Percentiles rank a stretch among this genome's conserved stretches.
Conservation (phyloP, 2,329 filamentous ascomycete genomes). For the Trichoderma lentiforme region DNA sequence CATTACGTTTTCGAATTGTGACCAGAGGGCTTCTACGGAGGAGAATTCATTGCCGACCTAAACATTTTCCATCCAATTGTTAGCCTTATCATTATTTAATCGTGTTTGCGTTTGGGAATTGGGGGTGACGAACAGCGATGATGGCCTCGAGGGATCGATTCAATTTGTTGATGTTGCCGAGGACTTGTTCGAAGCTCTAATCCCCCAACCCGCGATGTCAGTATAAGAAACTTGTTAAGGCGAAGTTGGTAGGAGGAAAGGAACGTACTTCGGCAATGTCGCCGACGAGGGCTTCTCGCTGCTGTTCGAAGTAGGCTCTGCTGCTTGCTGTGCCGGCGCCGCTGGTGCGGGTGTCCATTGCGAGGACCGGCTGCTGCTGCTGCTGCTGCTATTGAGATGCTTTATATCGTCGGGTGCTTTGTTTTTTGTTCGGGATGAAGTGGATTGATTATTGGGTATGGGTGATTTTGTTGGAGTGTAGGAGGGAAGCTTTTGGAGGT, state of each 20-base stretch:
- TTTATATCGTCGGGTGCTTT: not conserved
- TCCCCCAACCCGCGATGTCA: not conserved
- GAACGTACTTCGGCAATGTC: slow-evolving; percentile 66
- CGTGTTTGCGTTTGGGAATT: not conserved
- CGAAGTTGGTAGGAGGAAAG: not conserved
- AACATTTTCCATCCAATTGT: not conserved
- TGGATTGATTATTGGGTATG: not conserved
- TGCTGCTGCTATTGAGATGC: not conserved
- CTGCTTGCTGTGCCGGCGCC: slow-evolving; percentile 37
- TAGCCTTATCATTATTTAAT: not conserved
- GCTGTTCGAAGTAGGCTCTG: slow-evolving; percentile 71
- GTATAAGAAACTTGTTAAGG: not conserved
- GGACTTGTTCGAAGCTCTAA: slow-evolving; percentile 78
- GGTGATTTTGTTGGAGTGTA: not conserved
- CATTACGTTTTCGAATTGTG: slow-evolving; percentile 96
- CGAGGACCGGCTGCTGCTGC: slow-evolving; percentile 22
- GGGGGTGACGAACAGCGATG: slow-evolving; percentile 62
- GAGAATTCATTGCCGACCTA: slow-evolving; percentile 94
- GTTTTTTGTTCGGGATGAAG: not conserved
- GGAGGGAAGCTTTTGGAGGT: not conserved
- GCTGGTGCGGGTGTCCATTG: slow-evolving; percentile 35
- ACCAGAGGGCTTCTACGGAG: slow-evolving; percentile 96
- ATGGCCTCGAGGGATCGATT: slow-evolving; percentile 91
- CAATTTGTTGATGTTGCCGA: slow-evolving; percentile 93
- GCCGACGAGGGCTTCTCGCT: slow-evolving; percentile 66